Evolutionary conservation across 306 rosid species (phyloP).

Genomic region (Gynostemma pentaphyllum): DNA sequence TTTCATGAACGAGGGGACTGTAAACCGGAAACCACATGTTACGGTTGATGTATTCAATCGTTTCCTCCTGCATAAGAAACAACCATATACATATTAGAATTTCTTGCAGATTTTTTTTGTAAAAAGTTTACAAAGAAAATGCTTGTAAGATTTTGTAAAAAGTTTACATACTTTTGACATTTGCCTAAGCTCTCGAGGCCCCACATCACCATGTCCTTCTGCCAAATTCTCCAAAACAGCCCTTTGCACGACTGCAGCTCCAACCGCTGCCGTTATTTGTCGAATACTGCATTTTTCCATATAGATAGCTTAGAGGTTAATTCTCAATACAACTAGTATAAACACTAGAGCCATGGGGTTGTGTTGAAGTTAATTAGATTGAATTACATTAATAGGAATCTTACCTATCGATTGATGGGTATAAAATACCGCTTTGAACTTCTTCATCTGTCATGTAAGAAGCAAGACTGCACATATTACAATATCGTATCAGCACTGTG

Average conservation of each 20-base stretch:
- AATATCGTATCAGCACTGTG: slow-evolving; percentile 13
- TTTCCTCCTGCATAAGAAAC: slow-evolving; percentile 56
- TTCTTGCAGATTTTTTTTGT: no score
- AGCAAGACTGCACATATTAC: slow-evolving; percentile 65
- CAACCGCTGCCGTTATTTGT: slow-evolving; percentile 68
- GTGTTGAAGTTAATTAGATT: background rate
- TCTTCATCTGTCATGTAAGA: slow-evolving; percentile 87
- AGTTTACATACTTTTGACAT: slow-evolving; percentile 61
- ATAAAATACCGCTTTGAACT: slow-evolving; percentile 55
- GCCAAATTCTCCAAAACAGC: slow-evolving; percentile 75
- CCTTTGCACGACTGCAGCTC: slow-evolving; percentile 75
- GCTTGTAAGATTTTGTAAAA: no score
- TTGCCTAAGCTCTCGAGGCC: slow-evolving; percentile 44
- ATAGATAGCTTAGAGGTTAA: background rate
- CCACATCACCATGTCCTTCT: slow-evolving; percentile 64
- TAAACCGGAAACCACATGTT: slow-evolving; percentile 84
- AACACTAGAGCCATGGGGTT: background rate
- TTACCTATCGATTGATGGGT: slow-evolving; percentile 74
- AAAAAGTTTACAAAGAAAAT: no score
- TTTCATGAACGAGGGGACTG: slow-evolving; percentile 77
- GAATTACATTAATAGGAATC: slow-evolving; percentile 4
- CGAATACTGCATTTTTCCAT: slow-evolving; percentile 56
- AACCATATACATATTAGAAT: no score
- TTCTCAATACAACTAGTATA: background rate
- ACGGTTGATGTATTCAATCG: slow-evolving; percentile 34